Conservation (phyloP, 1,284 basidiomycete genomes). For the Cutaneotrichosporon dermatis region DNA sequence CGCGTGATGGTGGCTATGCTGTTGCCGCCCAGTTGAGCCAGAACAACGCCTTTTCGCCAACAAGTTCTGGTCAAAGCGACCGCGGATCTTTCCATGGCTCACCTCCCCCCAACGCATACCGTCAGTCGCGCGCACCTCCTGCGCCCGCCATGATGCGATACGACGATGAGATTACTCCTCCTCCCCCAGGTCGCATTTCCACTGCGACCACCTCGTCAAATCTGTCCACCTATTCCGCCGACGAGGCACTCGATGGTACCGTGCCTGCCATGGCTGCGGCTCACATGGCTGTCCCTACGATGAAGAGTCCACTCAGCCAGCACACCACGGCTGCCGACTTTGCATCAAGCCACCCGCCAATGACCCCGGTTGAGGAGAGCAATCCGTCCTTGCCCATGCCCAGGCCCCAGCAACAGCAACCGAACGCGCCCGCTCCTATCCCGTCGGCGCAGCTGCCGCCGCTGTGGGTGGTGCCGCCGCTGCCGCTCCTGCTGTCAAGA, state of each 20-base stretch:
- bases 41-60: constrained; percentile 14
- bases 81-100: constrained; percentile 23
- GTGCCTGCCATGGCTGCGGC: constrained; percentile 4
- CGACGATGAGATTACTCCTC: constrained; percentile 31
- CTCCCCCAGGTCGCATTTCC: constrained; percentile 14
- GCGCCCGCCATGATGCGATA: constrained; percentile 45
- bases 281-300: constrained; percentile 13
- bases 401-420: not conserved
- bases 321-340: constrained; percentile 25
- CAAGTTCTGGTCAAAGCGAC: constrained; percentile 23
- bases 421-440: not conserved
- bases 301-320: constrained; percentile 31
- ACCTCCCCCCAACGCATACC: constrained; percentile 6
- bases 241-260: not conserved
- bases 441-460: not conserved
- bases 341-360: constrained; percentile 1
- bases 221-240: constrained; percentile 1
- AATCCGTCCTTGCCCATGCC: not conserved
- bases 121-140: constrained; percentile 29
- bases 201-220: constrained; percentile 8
- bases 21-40: constrained; percentile 41
- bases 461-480: not conserved
- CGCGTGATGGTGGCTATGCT: constrained; percentile 48
- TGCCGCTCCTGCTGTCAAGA: constrained; percentile 23
- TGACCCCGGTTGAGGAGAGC: not conserved